Evolutionary conservation across 2,329 filamentous ascomycete species (phyloP), one percentile per base, ranked within the genome.

Genomic region (Plectosphaerella sp.): DNA sequence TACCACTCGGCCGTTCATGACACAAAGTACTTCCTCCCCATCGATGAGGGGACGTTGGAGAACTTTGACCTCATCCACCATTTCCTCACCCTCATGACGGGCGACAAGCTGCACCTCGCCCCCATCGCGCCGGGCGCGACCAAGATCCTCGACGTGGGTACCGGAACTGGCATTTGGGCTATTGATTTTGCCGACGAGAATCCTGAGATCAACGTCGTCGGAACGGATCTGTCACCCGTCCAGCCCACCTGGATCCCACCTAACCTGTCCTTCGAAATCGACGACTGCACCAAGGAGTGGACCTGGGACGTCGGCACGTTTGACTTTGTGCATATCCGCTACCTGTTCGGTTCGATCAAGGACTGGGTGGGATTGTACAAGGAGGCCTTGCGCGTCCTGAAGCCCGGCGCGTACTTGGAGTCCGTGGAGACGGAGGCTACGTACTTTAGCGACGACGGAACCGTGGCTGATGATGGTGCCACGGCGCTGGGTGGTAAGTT

Each of bases 261-360:
- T 2, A 64, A 64, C 48, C 52, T 57, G 7, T 36, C 42, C 2
- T 66, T 66, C 41, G 59, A 64, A 25, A 52, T 56, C 35, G 41
- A 85, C 61, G 80, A 86, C 58, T 76, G 79, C 36, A 77, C 78
- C 57, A 70, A 59, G 16, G 65, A 68, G 2, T 75, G 72, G 72
- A 84, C 69, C 64, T 82, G 70, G 48, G 68, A 73, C 8, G 64
- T 70, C 1, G 63, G 77, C 45, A 70, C 74, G 45, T 81, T 84
- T 60, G 82, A 86, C 65, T 83, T 78, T 59, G 78, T 87, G 53
- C 83, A 86, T 63, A 78, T 79, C 14, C 76, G 79, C 36, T 74
- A 80, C 61, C 69, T 86, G 54, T 68, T 77, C 2, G 83, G 83
- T 28, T 73, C 75, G 39, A 75, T 85, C 54, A 67, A 72, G 1